Percentiles rank a stretch among this genome's conserved stretches.
Evolutionary conservation across 2,329 filamentous ascomycete genomes (phyloP).

Genomic region (Metarhizium humberi): DNA sequence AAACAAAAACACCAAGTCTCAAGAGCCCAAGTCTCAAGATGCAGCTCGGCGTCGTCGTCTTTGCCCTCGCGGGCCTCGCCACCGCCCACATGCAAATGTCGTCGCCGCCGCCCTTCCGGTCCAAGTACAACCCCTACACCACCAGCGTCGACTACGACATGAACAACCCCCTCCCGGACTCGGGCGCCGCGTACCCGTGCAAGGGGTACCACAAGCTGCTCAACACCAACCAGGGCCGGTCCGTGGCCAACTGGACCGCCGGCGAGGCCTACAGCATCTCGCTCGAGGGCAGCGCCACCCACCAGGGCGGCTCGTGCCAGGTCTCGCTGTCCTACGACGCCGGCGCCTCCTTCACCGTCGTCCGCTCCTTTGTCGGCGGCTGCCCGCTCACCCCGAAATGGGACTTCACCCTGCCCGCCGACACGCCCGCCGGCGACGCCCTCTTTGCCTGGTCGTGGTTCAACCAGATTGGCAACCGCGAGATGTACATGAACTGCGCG

Average conservation of each 20-base stretch:
- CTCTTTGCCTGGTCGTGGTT: conserved; percentile 72
- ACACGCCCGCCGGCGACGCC: conserved; percentile 51
- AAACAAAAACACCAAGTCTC: not conserved
- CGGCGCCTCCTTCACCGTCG: conserved; percentile 60
- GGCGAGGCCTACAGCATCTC: conserved; percentile 56
- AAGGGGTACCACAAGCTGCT: conserved; percentile 51
- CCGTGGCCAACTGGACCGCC: conserved; percentile 51
- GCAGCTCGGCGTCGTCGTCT: not conserved
- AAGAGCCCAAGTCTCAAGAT: not conserved
- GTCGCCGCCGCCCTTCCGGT: conserved; percentile 41
- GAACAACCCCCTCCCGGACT: conserved; percentile 52
- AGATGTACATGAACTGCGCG: conserved; percentile 85
- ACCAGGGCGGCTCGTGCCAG: conserved; percentile 69
- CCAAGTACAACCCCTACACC: conserved; percentile 41
- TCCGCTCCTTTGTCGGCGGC: conserved; percentile 46
- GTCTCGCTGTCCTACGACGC: conserved; percentile 65
- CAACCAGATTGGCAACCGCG: conserved; percentile 67
- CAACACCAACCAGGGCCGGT: conserved; percentile 37
- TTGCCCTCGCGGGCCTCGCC: conserved; percentile 26
- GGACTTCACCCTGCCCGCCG: conserved; percentile 56
- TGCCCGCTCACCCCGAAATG: conserved; percentile 46
- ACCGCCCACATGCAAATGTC: conserved; percentile 49
- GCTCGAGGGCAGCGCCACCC: conserved; percentile 51
- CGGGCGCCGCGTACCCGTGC: conserved; percentile 64
- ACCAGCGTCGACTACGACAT: conserved; percentile 59